Conservation (phyloP, 306 rosid genomes). For the Acacia melanoxylon region DNA sequence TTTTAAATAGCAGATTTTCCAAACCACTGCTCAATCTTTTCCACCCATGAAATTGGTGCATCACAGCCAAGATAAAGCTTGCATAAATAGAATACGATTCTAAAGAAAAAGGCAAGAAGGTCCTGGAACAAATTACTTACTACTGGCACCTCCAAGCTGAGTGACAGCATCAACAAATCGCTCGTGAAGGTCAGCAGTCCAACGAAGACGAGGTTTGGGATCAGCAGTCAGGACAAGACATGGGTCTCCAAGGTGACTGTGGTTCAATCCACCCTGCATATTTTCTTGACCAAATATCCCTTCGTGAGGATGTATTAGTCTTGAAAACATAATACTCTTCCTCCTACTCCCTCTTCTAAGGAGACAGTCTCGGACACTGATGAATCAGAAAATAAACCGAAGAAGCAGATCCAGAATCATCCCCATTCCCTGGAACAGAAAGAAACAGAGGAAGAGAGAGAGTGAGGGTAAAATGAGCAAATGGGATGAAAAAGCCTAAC, state of each 20-base stretch:
- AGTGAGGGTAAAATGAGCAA: constrained; percentile 1
- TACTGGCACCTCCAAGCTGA: constrained; percentile 8
- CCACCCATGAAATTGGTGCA: neutral
- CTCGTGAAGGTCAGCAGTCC: constrained; percentile 79
- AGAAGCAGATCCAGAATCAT: constrained; percentile 11
- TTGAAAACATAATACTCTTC: constrained; percentile 37
- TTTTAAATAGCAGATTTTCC: neutral
- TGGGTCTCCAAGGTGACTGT: constrained; percentile 50
- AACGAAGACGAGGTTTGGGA: constrained; percentile 79
- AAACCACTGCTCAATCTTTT: neutral
- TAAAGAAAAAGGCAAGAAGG: neutral
- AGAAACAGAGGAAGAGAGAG: neutral
- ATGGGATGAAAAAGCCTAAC: constrained; percentile 31
- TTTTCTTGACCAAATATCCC: constrained; percentile 30
- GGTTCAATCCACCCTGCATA: constrained; percentile 9
- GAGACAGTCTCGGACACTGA: neutral
- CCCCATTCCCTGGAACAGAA: constrained; percentile 35
- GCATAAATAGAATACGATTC: neutral
- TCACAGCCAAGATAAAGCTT: neutral
- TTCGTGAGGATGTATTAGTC: constrained; percentile 39
- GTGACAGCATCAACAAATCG: constrained; percentile 71
- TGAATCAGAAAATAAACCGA: constrained; percentile 26
- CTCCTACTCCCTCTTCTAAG: neutral
- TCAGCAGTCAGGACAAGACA: constrained; percentile 73
- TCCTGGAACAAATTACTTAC: constrained; percentile 22